Evolutionary conservation across 2,329 filamentous ascomycete genomes (phyloP).

Genomic region (Fusarium papillatum): DNA sequence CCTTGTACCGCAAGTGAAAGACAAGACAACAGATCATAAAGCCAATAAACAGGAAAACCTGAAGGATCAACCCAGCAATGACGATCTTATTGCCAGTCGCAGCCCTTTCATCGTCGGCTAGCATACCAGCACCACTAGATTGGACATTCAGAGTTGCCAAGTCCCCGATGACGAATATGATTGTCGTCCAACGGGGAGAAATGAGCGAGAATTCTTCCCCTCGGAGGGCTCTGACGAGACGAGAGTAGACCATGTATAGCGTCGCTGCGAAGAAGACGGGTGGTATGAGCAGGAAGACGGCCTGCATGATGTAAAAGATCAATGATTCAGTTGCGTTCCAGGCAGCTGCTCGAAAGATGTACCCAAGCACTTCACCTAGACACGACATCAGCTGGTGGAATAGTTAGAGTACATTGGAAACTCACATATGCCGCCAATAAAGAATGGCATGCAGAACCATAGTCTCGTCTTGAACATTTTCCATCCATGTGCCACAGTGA

Average conservation of each 20-base stretch:
- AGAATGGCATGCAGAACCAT: slow-evolving; percentile 63
- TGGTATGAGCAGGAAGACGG: slow-evolving; percentile 17
- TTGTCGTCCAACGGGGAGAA: slow-evolving; percentile 20
- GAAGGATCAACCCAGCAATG: neutral
- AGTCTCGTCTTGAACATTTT: slow-evolving; percentile 56
- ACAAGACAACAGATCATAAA: slow-evolving; percentile 23
- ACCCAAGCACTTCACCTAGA: slow-evolving; percentile 26
- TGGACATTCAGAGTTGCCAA: slow-evolving; percentile 30
- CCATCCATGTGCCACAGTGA: slow-evolving; percentile 56
- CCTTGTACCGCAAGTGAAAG: slow-evolving; percentile 12
- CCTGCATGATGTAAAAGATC: slow-evolving; percentile 30
- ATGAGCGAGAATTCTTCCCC: slow-evolving; percentile 16
- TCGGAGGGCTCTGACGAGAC: neutral
- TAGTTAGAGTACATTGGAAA: fast-evolving
- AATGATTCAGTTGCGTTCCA: slow-evolving; percentile 21
- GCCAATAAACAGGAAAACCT: slow-evolving; percentile 2
- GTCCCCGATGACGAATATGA: slow-evolving; percentile 26
- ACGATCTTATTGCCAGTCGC: slow-evolving; percentile 20
- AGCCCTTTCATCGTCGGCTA: neutral
- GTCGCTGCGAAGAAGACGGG: slow-evolving; percentile 35
- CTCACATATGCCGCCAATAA: slow-evolving; percentile 61
- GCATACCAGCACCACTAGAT: slow-evolving; percentile 9
- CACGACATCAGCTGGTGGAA: neutral
- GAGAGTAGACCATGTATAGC: slow-evolving; percentile 32
- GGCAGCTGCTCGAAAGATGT: slow-evolving; percentile 23